phyloP scores from a whole-genome alignment of 2,329 filamentous ascomycete species.

The Davidsoniella australis region DNA sequence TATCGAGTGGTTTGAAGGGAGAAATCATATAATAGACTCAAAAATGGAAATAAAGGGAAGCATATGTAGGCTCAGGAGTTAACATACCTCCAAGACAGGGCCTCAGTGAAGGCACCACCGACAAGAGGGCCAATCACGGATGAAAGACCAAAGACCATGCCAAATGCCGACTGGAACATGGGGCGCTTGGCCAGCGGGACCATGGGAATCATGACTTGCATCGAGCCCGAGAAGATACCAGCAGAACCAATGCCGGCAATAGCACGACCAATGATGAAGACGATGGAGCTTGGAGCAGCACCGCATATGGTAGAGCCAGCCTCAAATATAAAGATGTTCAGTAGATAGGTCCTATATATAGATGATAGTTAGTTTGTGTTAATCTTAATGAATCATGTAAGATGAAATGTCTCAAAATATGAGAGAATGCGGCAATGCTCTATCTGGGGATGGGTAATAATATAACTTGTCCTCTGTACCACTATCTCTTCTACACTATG shows the following conservation, averaged over 20 bases:
- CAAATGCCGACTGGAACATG: conserved; percentile 39
- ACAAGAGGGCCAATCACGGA: conserved; percentile 36
- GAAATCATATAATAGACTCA: background rate
- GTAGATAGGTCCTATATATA: conserved; percentile 24
- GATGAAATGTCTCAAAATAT: background rate
- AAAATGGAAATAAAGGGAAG: background rate
- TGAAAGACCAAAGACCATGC: conserved; percentile 36
- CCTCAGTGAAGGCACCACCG: conserved; percentile 34
- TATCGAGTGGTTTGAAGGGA: background rate
- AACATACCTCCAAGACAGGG: conserved; percentile 28
- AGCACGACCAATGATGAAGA: conserved; percentile 39
- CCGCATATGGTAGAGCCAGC: conserved; percentile 37
- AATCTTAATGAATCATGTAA: too few species aligned
- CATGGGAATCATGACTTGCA: conserved; percentile 39
- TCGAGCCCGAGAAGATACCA: conserved; percentile 39
- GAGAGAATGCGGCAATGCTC: background rate
- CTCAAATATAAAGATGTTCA: conserved; percentile 34
- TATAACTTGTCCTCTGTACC: too few species aligned
- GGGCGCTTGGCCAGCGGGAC: conserved; percentile 43
- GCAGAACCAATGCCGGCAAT: conserved; percentile 39
- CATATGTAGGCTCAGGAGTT: background rate
- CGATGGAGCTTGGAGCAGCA: conserved; percentile 32
- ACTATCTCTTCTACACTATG: too few species aligned
- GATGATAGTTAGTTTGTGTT: conserved; percentile 2
- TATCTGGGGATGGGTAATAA: too few species aligned